Percentiles rank a stretch among this genome's conserved stretches.
Conservation (phyloP, 2,329 filamentous ascomycete species). For the Malbranchea zuffiana region DNA sequence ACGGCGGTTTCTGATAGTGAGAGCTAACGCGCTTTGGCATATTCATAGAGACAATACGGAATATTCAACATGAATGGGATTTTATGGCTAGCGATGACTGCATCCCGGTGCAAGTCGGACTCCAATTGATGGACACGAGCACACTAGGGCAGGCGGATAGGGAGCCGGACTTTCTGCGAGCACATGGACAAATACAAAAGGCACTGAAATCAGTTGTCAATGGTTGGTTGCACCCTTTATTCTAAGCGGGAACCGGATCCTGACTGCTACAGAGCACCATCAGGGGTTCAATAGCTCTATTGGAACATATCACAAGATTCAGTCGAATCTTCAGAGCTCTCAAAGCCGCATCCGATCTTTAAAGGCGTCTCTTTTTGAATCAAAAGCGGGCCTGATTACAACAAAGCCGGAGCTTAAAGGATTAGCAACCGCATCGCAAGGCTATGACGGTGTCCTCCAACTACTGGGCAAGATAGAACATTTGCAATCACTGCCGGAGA, state of each 20-base stretch:
- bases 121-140: constrained; percentile 87
- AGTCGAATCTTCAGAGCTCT: constrained; percentile 78
- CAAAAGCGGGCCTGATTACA: constrained; percentile 69
- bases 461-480: constrained; percentile 77
- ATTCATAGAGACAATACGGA: constrained; percentile 53
- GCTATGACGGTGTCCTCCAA: constrained; percentile 81
- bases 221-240: constrained; percentile 28
- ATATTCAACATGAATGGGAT: constrained; percentile 82
- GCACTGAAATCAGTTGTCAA: constrained; percentile 93
- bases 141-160: constrained; percentile 86
- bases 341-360: constrained; percentile 74
- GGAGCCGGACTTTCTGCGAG: constrained; percentile 71
- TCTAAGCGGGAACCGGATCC: constrained; percentile 9
- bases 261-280: constrained; percentile 59
- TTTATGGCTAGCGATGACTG: constrained; percentile 83
- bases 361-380: constrained; percentile 69
- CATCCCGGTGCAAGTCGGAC: constrained; percentile 84
- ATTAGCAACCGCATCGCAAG: constrained; percentile 74
- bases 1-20: neutral
- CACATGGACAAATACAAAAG: constrained; percentile 79
- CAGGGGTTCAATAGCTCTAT: constrained; percentile 99
- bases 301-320: constrained; percentile 97
- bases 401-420: constrained; percentile 88
- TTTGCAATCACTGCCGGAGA: constrained; percentile 77
- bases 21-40: constrained; percentile 5